A percentile compares a stretch with the other conserved stretches of the same genome.
Evolutionary conservation across 2,329 filamentous ascomycete genomes (phyloP).

Genomic region (Ploettnerulaceae sp.): DNA sequence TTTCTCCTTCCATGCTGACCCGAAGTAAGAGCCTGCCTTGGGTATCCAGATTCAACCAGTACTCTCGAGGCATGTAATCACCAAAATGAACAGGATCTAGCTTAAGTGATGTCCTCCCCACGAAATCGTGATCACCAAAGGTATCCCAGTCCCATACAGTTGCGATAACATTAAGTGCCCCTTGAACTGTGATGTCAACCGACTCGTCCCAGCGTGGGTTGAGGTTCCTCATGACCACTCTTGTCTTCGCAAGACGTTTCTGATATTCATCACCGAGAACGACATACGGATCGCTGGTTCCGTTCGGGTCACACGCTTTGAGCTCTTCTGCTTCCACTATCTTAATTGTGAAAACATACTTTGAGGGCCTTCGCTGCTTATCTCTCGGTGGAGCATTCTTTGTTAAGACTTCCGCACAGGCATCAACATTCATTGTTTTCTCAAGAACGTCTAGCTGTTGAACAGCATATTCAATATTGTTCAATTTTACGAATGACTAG

Average conservation of each 20-base stretch:
- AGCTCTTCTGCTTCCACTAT: slow-evolving; percentile 96
- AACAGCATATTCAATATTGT: slow-evolving; percentile 95
- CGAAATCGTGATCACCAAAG: slow-evolving; percentile 94
- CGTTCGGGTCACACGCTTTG: slow-evolving; percentile 95
- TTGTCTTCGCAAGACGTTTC: slow-evolving; percentile 90
- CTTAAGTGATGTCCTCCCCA: slow-evolving; percentile 93
- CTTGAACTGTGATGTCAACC: slow-evolving; percentile 89
- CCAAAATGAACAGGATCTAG: slow-evolving; percentile 97
- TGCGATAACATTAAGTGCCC: slow-evolving; percentile 88
- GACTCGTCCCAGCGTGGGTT: slow-evolving; percentile 98
- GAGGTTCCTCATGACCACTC: slow-evolving; percentile 82
- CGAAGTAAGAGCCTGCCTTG: slow-evolving; percentile 84
- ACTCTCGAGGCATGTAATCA: slow-evolving; percentile 91
- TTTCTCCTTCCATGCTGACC: slow-evolving; percentile 97
- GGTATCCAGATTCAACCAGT: slow-evolving; percentile 95
- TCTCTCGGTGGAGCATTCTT: slow-evolving; percentile 67
- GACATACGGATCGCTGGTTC: slow-evolving; percentile 92
- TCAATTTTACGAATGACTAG: slow-evolving; percentile 93
- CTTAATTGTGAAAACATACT: slow-evolving; percentile 98
- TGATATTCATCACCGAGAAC: slow-evolving; percentile 97
- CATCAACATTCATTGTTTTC: slow-evolving; percentile 84
- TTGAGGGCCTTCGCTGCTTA: slow-evolving; percentile 62
- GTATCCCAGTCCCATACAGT: slow-evolving; percentile 99
- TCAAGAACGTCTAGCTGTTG: slow-evolving; percentile 88
- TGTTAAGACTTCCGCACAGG: slow-evolving; percentile 76